A percentile compares a stretch with the other conserved stretches of the same genome.
Conservation (phyloP, 2,329 filamentous ascomycete species). For the Aspergillus proliferans region DNA sequence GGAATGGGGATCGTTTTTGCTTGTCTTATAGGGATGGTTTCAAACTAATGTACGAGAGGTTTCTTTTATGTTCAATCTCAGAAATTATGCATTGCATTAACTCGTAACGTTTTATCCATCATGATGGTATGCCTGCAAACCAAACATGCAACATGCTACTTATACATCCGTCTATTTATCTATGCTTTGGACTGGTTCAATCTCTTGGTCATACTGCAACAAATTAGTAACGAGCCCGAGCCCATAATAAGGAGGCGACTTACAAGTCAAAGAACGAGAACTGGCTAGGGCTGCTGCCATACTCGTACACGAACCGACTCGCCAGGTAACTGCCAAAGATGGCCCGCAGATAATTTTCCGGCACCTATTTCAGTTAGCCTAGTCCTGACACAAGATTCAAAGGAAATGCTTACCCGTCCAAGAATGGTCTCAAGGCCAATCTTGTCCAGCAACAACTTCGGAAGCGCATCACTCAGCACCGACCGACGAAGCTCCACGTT, state of each 20-base stretch:
- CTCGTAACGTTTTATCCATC: background rate
- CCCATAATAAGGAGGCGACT: constrained; percentile 38
- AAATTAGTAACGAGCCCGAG: constrained; percentile 9
- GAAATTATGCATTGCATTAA: background rate
- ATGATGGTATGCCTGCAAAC: background rate
- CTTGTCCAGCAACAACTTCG: constrained; percentile 75
- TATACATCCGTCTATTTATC: constrained; percentile 7
- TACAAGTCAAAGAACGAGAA: constrained; percentile 99
- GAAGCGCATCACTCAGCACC: constrained; percentile 79
- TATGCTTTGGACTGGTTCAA: constrained; percentile 25
- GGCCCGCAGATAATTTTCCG: constrained; percentile 82
- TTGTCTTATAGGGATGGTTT: background rate
- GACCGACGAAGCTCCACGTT: constrained; percentile 70
- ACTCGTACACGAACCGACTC: constrained; percentile 92
- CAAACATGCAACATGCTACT: background rate
- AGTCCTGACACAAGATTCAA: background rate
- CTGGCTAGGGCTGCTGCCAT: constrained; percentile 84
- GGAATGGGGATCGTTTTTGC: background rate
- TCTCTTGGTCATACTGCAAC: constrained; percentile 33
- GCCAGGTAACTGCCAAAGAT: constrained; percentile 97
- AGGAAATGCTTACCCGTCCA: constrained; percentile 54
- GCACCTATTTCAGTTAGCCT: constrained; percentile 52
- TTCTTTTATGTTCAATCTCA: no score
- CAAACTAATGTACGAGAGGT: background rate
- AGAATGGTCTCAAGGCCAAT: constrained; percentile 87